These are phyloP conservation scores for Fallopia convolvulus DNA, from an alignment of 148 eudicot species.

Conservation along the genomic window DNA sequence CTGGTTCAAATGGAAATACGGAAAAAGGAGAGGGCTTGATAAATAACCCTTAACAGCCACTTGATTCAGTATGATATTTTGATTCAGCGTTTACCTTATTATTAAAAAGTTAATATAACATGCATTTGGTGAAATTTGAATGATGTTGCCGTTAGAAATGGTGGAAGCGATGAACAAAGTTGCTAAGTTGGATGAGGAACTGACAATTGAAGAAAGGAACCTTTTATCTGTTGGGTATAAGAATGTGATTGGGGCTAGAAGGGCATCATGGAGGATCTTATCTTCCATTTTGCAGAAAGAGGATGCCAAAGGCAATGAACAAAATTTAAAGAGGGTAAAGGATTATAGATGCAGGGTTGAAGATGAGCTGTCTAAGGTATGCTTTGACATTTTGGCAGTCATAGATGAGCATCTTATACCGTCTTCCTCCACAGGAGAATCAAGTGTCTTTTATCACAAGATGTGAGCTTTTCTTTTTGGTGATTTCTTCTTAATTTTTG, in stretches of 20 bases:
- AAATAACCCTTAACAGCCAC: background rate
- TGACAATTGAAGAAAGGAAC: conserved; percentile 30
- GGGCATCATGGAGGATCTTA: conserved; percentile 30
- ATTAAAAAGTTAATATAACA: background rate
- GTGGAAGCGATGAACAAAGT: conserved; percentile 32
- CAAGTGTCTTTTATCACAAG: conserved; percentile 25
- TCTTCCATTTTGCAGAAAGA: conserved; percentile 35
- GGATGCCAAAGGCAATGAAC: conserved; percentile 22
- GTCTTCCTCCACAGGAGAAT: conserved; percentile 22
- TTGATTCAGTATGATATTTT: background rate
- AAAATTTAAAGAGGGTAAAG: conserved; percentile 20
- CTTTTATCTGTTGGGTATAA: conserved; percentile 28
- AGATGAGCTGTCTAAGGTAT: conserved; percentile 23
- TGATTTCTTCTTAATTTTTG: background rate
- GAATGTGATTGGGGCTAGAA: conserved; percentile 27
- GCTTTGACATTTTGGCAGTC: conserved; percentile 21
- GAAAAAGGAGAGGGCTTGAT: background rate
- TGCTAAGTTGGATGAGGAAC: conserved; percentile 25
- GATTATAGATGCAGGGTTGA: conserved; percentile 22
- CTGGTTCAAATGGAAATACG: background rate
- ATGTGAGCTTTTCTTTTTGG: conserved; percentile 18
- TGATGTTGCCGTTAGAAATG: conserved; percentile 18
- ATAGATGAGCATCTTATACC: conserved; percentile 28
- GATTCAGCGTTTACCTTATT: background rate
- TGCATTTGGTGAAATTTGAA: background rate